Evolutionary conservation across 192 early-diverging fungal species (phyloP).

Genomic region (Backusella australiensis): DNA sequence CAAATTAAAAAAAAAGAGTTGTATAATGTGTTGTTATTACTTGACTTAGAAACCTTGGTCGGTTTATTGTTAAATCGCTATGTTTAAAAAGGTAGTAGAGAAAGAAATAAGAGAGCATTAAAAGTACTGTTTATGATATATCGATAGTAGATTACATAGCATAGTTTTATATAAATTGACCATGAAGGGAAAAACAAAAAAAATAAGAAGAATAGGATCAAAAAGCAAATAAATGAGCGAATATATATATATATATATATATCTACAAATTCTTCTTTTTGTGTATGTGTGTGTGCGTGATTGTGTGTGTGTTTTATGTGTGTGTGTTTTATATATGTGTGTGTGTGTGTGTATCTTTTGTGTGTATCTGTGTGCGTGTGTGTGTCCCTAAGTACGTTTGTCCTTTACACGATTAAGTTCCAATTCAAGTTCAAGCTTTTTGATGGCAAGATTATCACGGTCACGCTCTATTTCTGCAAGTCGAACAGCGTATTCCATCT

Average conservation of each 20-base stretch:
- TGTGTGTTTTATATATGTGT: background rate
- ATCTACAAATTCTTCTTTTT: background rate
- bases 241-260: background rate
- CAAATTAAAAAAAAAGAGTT: background rate
- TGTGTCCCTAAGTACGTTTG: background rate
- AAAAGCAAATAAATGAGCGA: background rate
- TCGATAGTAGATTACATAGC: background rate
- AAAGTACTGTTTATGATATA: background rate
- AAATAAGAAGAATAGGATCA: background rate
- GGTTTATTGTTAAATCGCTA: background rate
- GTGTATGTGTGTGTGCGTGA: background rate
- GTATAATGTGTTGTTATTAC: background rate
- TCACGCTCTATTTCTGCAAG: conserved; percentile 7
- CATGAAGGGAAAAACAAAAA: background rate
- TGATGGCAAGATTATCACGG: background rate
- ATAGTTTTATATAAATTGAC: background rate
- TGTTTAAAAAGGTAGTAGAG: background rate
- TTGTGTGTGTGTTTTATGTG: background rate
- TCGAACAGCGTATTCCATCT: conserved; percentile 2
- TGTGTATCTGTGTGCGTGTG: background rate
- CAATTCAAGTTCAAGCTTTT: conserved; percentile 7
- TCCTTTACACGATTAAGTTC: background rate
- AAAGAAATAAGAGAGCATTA: background rate
- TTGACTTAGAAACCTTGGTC: background rate
- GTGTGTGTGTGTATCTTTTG: too few relatives aligned